Base-by-base conservation (phyloP, 1,284 basidiomycete genomes). In the Cryptococcus maquisensis region DNA sequence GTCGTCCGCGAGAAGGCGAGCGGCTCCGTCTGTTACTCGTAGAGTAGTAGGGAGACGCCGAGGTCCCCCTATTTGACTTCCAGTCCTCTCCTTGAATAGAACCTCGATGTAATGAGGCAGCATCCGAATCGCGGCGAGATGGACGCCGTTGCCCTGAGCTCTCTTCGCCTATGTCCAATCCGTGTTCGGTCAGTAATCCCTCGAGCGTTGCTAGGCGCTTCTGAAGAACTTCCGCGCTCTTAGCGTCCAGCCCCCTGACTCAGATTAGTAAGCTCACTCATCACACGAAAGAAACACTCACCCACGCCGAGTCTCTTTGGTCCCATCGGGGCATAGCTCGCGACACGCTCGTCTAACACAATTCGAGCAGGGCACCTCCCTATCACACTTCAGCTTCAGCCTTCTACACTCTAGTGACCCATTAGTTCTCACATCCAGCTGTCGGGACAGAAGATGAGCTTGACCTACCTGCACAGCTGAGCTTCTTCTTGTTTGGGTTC, bases 261-360 rank as follows among this genome's bases (percentile, higher is more conserved):
- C 4, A 16, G 4, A 24, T 39, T n/a, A 21, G 46, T 24, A 15
- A 28, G n/a, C n/a, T n/a, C 20, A 35, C 21, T 18, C 10, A 20
- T 6, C 24, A 16, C 12, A 18, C n/a, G 28, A 44, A 43, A n/a
- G 12, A 18, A 13, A n/a, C 13, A 56, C 62, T 55, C 26, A 60
- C 60, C 52, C 21, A 51, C 57, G 52, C 42, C 61, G 62, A 51
- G 62, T 60, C 32, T 60, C 52, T 28, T 61, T 60, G 18, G 60
- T 55, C 1, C 60, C 58, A 49, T 70, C 57, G 1, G 71, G 71
- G 52, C 71, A 73, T 43, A 70, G 43, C 13, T 66, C 61, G 21
- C 54, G 49, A 41, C 69, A 71, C 10, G 62, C 61, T 16, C 71
- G 57, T 32, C 68, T 64, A n/a, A 66, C 53, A 32, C 70, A 72